Evolutionary conservation across 2,329 filamentous ascomycete genomes (phyloP), one percentile per base, ranked within the genome.

Genomic region (Fusarium tanahbumbuense): DNA sequence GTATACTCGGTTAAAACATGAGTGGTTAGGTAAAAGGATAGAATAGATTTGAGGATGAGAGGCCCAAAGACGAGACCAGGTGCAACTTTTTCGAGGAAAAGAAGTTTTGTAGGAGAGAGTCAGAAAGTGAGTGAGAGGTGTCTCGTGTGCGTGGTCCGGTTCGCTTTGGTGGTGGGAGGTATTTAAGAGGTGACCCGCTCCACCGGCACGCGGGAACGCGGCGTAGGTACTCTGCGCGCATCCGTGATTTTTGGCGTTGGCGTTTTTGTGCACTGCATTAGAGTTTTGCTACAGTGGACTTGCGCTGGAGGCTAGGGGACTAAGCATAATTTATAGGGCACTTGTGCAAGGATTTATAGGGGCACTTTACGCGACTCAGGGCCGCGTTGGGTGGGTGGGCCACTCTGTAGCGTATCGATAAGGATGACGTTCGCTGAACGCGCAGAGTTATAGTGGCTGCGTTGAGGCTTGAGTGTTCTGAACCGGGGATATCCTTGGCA

Each of bases 131-230:
- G 54, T 48, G 11, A 27, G 40, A 67, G 50, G 40, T 56, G 54
- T 64, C 64, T 68, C 64, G 68, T 72, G 68, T 67, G 64, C n/a
- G 56, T 54, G 58, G 56, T 58, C 56, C 56, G 61, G 59, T 64
- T 50, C 63, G 64, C 32, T 47, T 59, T 52, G 68, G 61, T 63
- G 62, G 54, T 32, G 65, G 68, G 68, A 72, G 69, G 69, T 71
- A 71, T 71, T 71, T 71, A 71, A 72, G 50, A 70, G 68, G 53
- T 63, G 64, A 53, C 58, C 52, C 40, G 48, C 50, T 66, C 44
- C 41, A 41, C 54, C 53, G 44, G 54, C 50, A 70, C 68, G 68
- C 68, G 68, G 67, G 58, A 62, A 53, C 54, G 63, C 56, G 64
- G 47, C 59, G 30, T 25, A 44, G 40, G 48, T 34, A 20, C 63